phyloP scores from a whole-genome alignment of 805 yeast species.

The Wickerhamiella azyma region DNA sequence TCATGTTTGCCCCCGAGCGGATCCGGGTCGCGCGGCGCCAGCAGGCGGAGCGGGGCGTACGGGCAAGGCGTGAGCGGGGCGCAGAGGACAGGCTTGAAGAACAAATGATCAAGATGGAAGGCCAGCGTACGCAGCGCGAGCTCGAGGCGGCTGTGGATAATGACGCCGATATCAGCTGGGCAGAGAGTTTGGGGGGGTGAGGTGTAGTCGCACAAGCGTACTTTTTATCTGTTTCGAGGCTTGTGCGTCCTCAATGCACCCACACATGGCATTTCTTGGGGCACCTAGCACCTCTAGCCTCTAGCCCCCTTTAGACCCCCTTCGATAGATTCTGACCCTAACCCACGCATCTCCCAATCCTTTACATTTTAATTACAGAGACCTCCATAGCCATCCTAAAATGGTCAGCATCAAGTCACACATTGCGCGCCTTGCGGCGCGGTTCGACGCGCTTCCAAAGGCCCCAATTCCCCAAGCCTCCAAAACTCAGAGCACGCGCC shows the following conservation, averaged over 20 bases:
- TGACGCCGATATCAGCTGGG: neutral
- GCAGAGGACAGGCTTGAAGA: neutral
- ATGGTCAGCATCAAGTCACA: neutral
- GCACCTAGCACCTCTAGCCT: too few relatives aligned
- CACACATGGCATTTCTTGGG: too few relatives aligned
- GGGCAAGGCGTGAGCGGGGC: neutral
- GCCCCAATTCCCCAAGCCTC: constrained; percentile 13
- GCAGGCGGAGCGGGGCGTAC: neutral
- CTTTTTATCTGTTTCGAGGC: too few relatives aligned
- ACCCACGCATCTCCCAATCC: too few relatives aligned
- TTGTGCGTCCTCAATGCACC: too few relatives aligned
- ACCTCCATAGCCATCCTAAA: too few relatives aligned
- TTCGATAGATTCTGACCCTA: too few relatives aligned
- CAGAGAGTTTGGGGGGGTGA: neutral
- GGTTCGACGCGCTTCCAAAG: constrained; percentile 16
- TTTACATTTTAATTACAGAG: too few relatives aligned
- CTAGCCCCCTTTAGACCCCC: too few relatives aligned
- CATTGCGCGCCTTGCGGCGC: constrained; percentile 11
- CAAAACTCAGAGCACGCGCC: neutral
- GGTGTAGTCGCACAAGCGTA: too few relatives aligned
- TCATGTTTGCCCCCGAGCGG: constrained; percentile 3
- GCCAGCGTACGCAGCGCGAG: neutral
- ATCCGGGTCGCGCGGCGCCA: neutral
- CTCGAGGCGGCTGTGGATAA: neutral
- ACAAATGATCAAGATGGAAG: neutral